phyloP scores from a whole-genome alignment of 441 rosid genomes.

The Cnidoscolus chayamansa region DNA sequence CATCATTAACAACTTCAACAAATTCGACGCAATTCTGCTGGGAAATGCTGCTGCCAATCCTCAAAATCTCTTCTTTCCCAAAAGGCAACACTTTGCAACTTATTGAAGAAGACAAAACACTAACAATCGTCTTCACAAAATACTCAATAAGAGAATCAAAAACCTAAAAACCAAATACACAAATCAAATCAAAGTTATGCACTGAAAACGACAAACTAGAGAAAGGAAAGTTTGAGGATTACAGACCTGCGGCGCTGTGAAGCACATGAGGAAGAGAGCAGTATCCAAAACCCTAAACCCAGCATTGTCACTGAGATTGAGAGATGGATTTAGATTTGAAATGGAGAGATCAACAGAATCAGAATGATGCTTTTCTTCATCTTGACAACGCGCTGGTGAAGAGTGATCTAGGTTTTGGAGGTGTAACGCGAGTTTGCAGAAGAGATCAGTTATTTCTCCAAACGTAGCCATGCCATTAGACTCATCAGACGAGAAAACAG shows the following conservation, averaged over 20 bases:
- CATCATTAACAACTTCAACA: conserved; percentile 39
- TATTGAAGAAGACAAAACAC: conserved; percentile 51
- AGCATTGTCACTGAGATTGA: conserved; percentile 44
- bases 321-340: conserved; percentile 50
- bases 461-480: conserved; percentile 10
- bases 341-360: conserved; percentile 39
- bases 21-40: conserved; percentile 39
- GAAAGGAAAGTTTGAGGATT: background rate
- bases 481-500: no score
- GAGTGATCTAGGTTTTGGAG: background rate
- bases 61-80: conserved; percentile 46
- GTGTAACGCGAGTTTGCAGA: conserved; percentile 45
- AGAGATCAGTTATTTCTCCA: conserved; percentile 29
- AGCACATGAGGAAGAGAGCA: conserved; percentile 61
- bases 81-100: conserved; percentile 34
- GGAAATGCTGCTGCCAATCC: conserved; percentile 50
- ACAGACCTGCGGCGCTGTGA: conserved; percentile 63
- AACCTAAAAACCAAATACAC: conserved; percentile 40
- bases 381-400: conserved; percentile 6
- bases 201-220: background rate
- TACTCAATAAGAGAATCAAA: conserved; percentile 53
- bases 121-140: conserved; percentile 48
- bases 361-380: conserved; percentile 18
- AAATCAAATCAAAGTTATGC: background rate
- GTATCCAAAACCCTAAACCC: conserved; percentile 57